Base-by-base conservation (phyloP, 2,329 filamentous ascomycete genomes). In the Endoconidiophora polonica region DNA sequence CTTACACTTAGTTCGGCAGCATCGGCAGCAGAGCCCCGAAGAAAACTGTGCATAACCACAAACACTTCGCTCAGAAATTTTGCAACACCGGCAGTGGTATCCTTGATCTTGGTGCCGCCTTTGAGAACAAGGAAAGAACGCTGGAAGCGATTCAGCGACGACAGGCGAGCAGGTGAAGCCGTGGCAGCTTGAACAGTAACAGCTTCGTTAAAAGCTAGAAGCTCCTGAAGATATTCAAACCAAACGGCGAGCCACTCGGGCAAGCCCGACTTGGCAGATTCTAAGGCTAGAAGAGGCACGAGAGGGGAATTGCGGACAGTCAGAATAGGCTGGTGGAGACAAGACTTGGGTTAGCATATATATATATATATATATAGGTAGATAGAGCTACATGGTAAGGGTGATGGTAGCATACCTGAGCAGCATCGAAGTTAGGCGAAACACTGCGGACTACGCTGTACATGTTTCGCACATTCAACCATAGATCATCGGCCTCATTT, bases 101-200 rank as follows among this genome's bases (percentile, higher is more conserved):
- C 78, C 54, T 75, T 78, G 0, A 72, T 68, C 3, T 79, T 71
- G 5, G 69, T 68, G 10, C 74, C 68, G 16, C 79, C 70, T 14
- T 70, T 68, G 44, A 68, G 67, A 20, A 70, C 70, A 4, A 78
- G 65, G 37, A 70, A 65, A 1, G 78, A 80, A 52, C 78, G 68
- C 59, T 82, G 76, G 5, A 82, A 65, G 5, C 78, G 70, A 54
- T 72, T 80, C 55, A 81, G 62, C 1, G 67, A 66, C 5, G 72
- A 73, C 4, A 78, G 62, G 46, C 71, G 72, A 12, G 68, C 64
- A 12, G 67, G 61, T 38, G 66, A 65, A 45, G 68, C 67, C 46
- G 67, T 65, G 12, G 58, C 58, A 3, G 64, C 62, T 46, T 74
- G 68, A 0, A 57, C 51, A 10, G 68, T 61, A 37, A 77, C 61